Percentiles rank a stretch among this genome's conserved stretches.
phyloP scores from a whole-genome alignment of 306 rosid species.

The Canavalia ensiformis region DNA sequence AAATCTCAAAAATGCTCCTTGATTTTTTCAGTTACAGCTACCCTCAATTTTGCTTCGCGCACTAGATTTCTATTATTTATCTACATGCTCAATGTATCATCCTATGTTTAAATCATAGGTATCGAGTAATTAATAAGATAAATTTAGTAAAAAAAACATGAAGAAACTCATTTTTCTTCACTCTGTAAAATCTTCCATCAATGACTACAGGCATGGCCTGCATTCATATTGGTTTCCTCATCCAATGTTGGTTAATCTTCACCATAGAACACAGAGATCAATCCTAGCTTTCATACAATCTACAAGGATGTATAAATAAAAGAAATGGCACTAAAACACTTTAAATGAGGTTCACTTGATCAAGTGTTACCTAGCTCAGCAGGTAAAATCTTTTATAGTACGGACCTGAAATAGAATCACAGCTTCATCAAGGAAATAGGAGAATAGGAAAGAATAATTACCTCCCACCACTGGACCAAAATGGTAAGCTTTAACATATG shows the following conservation, averaged over 20 bases:
- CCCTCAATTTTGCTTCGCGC: too few relatives aligned
- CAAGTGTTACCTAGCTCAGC: neutral
- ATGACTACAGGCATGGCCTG: too few relatives aligned
- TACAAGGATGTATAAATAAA: neutral
- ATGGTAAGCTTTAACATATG: neutral
- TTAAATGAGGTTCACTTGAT: neutral
- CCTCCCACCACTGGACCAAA: neutral
- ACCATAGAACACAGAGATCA: neutral
- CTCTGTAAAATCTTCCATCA: too few relatives aligned
- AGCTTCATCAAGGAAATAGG: constrained; percentile 10
- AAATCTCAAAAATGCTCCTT: too few relatives aligned
- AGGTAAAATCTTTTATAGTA: neutral
- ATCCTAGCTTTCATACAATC: neutral
- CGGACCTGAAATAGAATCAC: neutral
- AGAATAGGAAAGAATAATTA: neutral
- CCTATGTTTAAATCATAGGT: too few relatives aligned
- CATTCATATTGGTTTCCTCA: neutral
- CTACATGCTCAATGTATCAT: too few relatives aligned
- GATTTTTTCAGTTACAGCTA: too few relatives aligned
- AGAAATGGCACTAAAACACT: neutral
- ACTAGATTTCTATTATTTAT: too few relatives aligned
- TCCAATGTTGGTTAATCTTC: neutral
- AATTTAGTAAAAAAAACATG: too few relatives aligned
- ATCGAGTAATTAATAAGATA: too few relatives aligned
- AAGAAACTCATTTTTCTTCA: too few relatives aligned